Percentiles rank a stretch among this genome's conserved stretches.
Conservation (phyloP, 805 yeast species). For the Wickerhamiella domercqiae region DNA sequence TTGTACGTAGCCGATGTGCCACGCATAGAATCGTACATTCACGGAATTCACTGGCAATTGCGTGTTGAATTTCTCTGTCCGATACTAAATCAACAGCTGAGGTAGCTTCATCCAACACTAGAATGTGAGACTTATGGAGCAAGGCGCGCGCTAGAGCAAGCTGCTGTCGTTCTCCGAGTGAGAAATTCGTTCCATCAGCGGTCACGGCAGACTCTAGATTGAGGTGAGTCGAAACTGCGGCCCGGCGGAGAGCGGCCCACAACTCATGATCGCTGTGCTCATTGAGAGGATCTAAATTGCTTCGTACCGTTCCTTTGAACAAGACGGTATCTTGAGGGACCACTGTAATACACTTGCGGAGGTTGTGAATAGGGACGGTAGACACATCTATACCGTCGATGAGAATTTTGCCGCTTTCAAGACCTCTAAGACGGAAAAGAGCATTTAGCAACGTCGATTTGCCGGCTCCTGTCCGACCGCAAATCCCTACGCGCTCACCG, state of each 20-base stretch:
- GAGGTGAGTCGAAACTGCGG: conserved; percentile 40
- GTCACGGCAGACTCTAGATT: no score
- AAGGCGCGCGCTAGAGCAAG: conserved; percentile 51
- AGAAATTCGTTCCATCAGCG: conserved; percentile 41
- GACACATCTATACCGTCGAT: conserved; percentile 59
- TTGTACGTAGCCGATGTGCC: conserved; percentile 56
- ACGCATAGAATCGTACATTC: conserved; percentile 55
- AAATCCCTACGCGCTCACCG: conserved; percentile 60
- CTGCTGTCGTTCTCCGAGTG: conserved; percentile 15
- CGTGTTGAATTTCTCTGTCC: conserved; percentile 45
- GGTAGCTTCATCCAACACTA: conserved; percentile 63
- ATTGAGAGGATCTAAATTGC: conserved; percentile 63
- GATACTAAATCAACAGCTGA: conserved; percentile 64
- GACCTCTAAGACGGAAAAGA: conserved; percentile 49
- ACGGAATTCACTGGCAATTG: conserved; percentile 42
- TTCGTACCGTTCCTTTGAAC: conserved; percentile 61
- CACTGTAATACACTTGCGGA: conserved; percentile 57
- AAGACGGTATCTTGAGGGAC: conserved; percentile 83
- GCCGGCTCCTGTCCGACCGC: conserved; percentile 88
- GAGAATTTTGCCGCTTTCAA: conserved; percentile 33
- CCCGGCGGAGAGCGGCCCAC: conserved; percentile 51
- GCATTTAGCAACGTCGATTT: conserved; percentile 62
- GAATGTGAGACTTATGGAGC: conserved; percentile 43
- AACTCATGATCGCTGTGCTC: conserved; percentile 38
- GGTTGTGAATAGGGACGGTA: conserved; percentile 44